Percentiles rank a stretch among this genome's conserved stretches.
phyloP scores from a whole-genome alignment of 1,284 basidiomycete genomes.

The Trichosporon coremiiforme region DNA sequence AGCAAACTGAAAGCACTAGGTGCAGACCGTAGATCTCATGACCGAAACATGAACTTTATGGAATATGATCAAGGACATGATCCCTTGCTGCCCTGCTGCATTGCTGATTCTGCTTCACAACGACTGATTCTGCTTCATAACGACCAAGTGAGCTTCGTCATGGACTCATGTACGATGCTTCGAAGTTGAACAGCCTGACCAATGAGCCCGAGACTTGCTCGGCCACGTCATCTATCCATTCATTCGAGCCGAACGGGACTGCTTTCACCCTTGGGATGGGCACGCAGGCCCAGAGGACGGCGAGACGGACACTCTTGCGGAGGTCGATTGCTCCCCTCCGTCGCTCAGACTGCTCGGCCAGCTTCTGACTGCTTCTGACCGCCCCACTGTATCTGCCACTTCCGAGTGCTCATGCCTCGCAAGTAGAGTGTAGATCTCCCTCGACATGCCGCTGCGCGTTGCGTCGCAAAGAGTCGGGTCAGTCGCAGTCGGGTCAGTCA shows the following conservation, averaged over 20 bases:
- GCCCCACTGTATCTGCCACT: too few species aligned
- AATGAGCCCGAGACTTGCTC: neutral
- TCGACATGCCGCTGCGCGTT: too few species aligned
- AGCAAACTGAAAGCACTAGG: neutral
- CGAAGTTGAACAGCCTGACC: neutral
- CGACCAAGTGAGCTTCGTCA: too few species aligned
- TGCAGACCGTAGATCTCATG: conserved; percentile 5
- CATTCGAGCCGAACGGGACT: neutral
- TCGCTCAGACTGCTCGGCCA: neutral
- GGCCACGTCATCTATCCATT: neutral
- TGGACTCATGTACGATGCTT: too few species aligned
- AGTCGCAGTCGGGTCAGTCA: too few species aligned
- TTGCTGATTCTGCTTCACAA: too few species aligned
- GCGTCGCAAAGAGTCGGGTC: too few species aligned
- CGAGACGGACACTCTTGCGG: neutral
- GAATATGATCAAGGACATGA: neutral
- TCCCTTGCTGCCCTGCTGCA: neutral
- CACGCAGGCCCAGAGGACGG: too few species aligned
- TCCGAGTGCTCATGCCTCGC: too few species aligned
- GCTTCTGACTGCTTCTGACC: neutral
- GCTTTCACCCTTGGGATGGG: too few species aligned
- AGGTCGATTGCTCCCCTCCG: neutral
- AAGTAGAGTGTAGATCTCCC: too few species aligned
- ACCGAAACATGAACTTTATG: conserved; percentile 8
- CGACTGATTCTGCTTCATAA: too few species aligned